These are phyloP conservation scores for Powellomyces hirtus DNA, from an alignment of 192 early-diverging fungal species.

Conservation along the genomic window DNA sequence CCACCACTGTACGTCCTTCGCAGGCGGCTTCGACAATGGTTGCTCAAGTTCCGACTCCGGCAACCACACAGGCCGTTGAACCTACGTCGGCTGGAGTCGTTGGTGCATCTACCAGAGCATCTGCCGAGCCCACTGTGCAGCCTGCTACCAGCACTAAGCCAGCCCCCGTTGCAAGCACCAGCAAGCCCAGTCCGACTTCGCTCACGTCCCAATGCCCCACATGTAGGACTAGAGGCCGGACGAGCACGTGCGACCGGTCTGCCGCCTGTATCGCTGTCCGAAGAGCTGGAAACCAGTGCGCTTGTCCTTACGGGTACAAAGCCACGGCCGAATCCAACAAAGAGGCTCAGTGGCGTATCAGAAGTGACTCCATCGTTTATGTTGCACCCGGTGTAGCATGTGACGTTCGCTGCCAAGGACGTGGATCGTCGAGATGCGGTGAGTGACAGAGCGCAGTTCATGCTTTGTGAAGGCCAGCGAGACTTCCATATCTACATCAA, in stretches of 20 bases:
- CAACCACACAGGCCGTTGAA: no score
- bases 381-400: neutral
- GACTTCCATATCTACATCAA: no score
- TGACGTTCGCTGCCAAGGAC: neutral
- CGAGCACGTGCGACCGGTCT: neutral
- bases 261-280: neutral
- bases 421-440: neutral
- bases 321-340: neutral
- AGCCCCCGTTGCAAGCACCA: neutral
- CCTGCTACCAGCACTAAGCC: neutral
- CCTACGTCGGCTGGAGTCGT: no score
- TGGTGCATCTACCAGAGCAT: no score
- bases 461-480: no score
- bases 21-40: no score
- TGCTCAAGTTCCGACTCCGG: no score
- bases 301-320: neutral
- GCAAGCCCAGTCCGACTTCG: neutral
- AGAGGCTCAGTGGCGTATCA: neutral
- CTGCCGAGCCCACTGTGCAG: no score
- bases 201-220: neutral
- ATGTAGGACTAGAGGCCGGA: neutral
- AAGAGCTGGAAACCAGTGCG: neutral
- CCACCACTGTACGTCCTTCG: no score
- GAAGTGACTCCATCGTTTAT: neutral
- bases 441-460: no score